These are phyloP conservation scores for Macrophomina phaseolina DNA, from an alignment of 2,329 filamentous ascomycete genomes.

Conservation along the genomic window DNA sequence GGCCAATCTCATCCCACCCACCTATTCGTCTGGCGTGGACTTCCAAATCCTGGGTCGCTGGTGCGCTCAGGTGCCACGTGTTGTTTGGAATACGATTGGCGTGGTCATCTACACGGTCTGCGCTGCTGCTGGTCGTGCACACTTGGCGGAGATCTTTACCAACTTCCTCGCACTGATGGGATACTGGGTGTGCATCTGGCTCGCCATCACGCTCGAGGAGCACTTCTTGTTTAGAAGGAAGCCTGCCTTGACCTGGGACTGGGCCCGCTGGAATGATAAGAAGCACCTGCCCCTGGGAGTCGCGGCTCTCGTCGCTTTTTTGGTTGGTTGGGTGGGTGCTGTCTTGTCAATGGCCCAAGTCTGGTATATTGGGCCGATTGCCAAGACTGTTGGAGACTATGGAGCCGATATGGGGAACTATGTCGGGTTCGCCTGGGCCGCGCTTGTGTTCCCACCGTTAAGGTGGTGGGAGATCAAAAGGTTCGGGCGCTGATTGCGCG, in stretches of 20 bases:
- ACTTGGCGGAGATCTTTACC: constrained; percentile 68
- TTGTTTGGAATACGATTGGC: constrained; percentile 68
- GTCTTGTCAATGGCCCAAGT: constrained; percentile 72
- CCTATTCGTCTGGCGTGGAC: constrained; percentile 69
- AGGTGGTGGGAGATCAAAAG: constrained; percentile 58
- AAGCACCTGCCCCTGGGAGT: constrained; percentile 66
- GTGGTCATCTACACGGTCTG: constrained; percentile 69
- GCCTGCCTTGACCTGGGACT: constrained; percentile 48
- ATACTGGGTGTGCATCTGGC: constrained; percentile 72
- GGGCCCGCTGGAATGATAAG: constrained; percentile 65
- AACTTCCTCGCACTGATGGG: constrained; percentile 75
- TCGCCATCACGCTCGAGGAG: constrained; percentile 67
- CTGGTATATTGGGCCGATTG: constrained; percentile 71
- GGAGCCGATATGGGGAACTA: constrained; percentile 67
- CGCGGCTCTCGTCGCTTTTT: constrained; percentile 66
- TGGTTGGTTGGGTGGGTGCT: constrained; percentile 69
- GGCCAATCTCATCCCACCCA: constrained; percentile 69
- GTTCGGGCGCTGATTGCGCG: constrained; percentile 51
- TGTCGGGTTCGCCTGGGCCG: constrained; percentile 66
- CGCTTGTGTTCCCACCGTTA: constrained; percentile 61
- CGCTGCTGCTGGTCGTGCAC: constrained; percentile 65
- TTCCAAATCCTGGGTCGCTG: constrained; percentile 69
- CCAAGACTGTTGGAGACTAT: constrained; percentile 61
- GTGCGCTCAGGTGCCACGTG: constrained; percentile 64
- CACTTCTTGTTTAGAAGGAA: constrained; percentile 65